Percentiles rank a stretch among this genome's conserved stretches.
Evolutionary conservation across 139 green algal genomes (phyloP).

Genomic region (Raphidocelis subcapitata): DNA sequence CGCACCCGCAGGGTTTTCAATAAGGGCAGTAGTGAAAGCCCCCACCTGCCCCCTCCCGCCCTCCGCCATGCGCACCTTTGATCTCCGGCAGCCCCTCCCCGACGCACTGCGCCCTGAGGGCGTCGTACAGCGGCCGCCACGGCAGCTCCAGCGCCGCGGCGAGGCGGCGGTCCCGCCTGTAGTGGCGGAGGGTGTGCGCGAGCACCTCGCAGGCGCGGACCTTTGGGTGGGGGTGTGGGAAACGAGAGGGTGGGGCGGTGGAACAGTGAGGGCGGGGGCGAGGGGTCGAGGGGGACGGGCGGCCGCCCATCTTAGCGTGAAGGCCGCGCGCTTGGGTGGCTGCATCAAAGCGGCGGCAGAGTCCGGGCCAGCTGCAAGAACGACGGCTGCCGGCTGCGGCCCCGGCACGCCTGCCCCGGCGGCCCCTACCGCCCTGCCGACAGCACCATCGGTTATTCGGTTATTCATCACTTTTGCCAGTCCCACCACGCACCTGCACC

Average conservation of each 20-base stretch:
- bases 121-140: constrained; percentile 55
- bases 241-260: neutral
- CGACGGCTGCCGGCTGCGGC: too few relatives aligned
- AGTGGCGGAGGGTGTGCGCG: constrained; percentile 41
- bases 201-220: constrained; percentile 42
- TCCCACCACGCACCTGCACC: constrained; percentile 32
- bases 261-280: neutral
- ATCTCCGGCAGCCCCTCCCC: neutral
- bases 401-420: too few relatives aligned
- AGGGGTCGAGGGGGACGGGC: neutral
- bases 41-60: neutral
- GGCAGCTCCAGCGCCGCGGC: constrained; percentile 37
- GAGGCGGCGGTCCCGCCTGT: constrained; percentile 40
- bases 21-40: too few relatives aligned
- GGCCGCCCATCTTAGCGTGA: too few relatives aligned
- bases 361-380: too few relatives aligned
- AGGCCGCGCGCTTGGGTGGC: too few relatives aligned
- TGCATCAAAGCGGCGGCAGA: too few relatives aligned
- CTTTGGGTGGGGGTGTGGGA: constrained; percentile 20
- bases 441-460: too few relatives aligned
- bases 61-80: neutral
- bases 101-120: constrained; percentile 2
- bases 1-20: too few relatives aligned
- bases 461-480: too few relatives aligned
- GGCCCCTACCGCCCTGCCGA: too few relatives aligned